A percentile compares a stretch with the other conserved stretches of the same genome.
phyloP scores from a whole-genome alignment of 352 stramenopile species.

The Lagenidium giganteum region DNA sequence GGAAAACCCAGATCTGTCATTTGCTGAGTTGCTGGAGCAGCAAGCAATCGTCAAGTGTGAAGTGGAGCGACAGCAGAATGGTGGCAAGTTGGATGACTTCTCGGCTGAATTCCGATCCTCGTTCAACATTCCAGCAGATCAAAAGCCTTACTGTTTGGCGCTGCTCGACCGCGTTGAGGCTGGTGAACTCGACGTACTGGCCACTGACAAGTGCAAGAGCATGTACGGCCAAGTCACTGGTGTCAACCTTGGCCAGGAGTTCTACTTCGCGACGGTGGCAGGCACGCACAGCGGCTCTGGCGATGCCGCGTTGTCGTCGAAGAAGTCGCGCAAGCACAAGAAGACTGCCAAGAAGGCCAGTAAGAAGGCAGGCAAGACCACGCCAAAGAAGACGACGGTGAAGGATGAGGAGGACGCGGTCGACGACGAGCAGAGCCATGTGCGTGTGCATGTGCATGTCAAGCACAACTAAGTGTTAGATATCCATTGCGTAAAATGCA shows the following conservation, averaged over 20 bases:
- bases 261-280: too few species aligned
- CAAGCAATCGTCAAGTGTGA: slow-evolving; percentile 16
- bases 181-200: slow-evolving; percentile 2
- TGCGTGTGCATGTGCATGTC: too few species aligned
- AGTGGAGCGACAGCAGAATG: slow-evolving; percentile 2
- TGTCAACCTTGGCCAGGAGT: slow-evolving; percentile 6
- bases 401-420: too few species aligned
- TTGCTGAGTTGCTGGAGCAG: slow-evolving; percentile 1
- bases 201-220: slow-evolving; percentile 1
- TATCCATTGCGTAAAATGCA: too few species aligned
- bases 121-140: slow-evolving; percentile 6
- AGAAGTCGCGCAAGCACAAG: too few species aligned
- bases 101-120: slow-evolving; percentile 5
- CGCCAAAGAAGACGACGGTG: too few species aligned
- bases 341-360: too few species aligned
- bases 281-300: too few species aligned
- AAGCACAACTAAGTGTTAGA: too few species aligned
- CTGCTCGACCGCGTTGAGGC: slow-evolving; percentile 1
- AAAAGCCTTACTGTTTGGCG: slow-evolving; percentile 13
- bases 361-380: too few species aligned
- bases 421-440: too few species aligned
- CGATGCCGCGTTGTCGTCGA: too few species aligned
- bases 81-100: slow-evolving; percentile 8
- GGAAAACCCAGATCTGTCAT: neutral
- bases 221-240: slow-evolving; percentile 5